These are phyloP conservation scores for Talaromyces atroroseus DNA, from an alignment of 2,329 filamentous ascomycete species.

Conservation along the genomic window DNA sequence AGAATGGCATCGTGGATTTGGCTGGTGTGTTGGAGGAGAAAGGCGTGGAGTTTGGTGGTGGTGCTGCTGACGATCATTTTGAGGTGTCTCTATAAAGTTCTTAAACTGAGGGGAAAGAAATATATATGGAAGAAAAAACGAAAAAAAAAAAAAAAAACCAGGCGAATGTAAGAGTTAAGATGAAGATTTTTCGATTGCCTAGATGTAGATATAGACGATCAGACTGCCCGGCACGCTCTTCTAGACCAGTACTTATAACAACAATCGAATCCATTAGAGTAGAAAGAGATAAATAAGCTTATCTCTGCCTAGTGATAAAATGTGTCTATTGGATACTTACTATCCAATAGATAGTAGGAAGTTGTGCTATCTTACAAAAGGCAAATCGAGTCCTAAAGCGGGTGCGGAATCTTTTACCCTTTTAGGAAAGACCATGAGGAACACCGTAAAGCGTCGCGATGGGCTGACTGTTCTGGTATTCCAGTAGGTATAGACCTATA, in stretches of 20 bases:
- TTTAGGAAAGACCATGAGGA: conserved; percentile 26
- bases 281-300: background rate
- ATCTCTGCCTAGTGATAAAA: background rate
- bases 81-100: no score
- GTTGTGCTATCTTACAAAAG: background rate
- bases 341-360: background rate
- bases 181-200: no score
- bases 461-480: no score
- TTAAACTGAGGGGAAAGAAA: no score
- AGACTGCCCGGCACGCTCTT: no score
- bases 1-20: background rate
- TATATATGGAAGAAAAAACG: no score
- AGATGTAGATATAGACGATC: no score
- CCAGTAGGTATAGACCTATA: no score
- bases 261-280: background rate
- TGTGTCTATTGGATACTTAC: background rate
- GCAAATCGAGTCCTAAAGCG: background rate
- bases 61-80: background rate
- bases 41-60: background rate
- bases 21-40: background rate
- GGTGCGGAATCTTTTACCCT: conserved; percentile 31
- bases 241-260: background rate
- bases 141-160: no score
- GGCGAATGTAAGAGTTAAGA: no score
- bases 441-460: no score